Evolutionary conservation across 164 flowering plant genomes (phyloP).

Genomic region (Umbellularia californica): DNA sequence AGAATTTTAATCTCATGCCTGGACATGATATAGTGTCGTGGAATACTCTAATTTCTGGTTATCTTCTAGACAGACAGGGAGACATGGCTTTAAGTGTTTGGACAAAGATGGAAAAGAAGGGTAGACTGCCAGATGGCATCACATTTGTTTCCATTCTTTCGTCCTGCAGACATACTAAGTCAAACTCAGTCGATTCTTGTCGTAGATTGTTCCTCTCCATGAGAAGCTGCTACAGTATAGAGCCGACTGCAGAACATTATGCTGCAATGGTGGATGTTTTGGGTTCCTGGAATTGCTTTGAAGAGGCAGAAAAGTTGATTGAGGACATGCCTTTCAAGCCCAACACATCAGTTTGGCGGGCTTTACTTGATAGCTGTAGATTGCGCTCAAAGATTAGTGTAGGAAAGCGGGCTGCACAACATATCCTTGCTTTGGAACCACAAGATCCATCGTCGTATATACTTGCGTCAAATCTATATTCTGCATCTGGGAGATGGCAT

Average conservation of each 20-base stretch:
- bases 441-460: constrained; percentile 63
- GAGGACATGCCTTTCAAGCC: constrained; percentile 58
- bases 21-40: constrained; percentile 65
- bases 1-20: constrained; percentile 53
- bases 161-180: constrained; percentile 55
- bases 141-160: constrained; percentile 62
- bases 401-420: constrained; percentile 59
- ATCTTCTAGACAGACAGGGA: constrained; percentile 72
- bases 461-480: constrained; percentile 71
- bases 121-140: constrained; percentile 50
- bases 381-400: constrained; percentile 38
- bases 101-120: constrained; percentile 46
- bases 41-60: constrained; percentile 64
- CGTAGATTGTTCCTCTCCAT: constrained; percentile 55
- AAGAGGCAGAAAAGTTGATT: constrained; percentile 74
- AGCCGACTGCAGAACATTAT: constrained; percentile 76
- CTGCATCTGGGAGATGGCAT: constrained; percentile 93
- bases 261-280: constrained; percentile 66
- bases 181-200: constrained; percentile 49
- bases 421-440: constrained; percentile 56
- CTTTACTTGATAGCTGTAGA: constrained; percentile 73
- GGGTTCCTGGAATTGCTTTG: constrained; percentile 64
- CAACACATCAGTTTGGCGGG: constrained; percentile 63
- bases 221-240: constrained; percentile 40
- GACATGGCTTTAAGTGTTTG: constrained; percentile 60